Base-by-base conservation (phyloP, 257 asterid species). In the Plantago ovata region DNA sequence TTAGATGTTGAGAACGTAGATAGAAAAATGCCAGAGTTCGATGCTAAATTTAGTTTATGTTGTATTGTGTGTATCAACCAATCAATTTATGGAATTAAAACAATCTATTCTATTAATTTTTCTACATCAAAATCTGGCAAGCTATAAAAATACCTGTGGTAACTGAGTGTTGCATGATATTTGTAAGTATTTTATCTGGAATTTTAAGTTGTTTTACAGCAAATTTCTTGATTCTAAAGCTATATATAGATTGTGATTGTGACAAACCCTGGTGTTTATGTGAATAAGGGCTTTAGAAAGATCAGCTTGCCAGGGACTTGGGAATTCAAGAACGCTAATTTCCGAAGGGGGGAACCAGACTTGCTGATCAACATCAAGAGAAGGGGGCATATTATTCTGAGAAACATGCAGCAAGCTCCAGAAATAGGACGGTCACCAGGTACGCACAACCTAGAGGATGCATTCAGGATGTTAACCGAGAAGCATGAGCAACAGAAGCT, bases 251-350 rank as follows among this genome's bases (percentile, higher is more conserved):
- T n/a, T n/a, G n/a, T n/a, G 11, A 16, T 15, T 22, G 7, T 63
- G 3, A 12, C 4, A 11, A 45, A 45, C 51, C 24, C 3, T 15
- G 11, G 12, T 44, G 38, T 52, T 19, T 64, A 21, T 28, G 7
- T 56, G 65, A 12, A 42, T 6, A 23, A 77, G 85, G 79, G 85
- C 9, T 83, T 83, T 68, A 75, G 59, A 51, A 83, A 83, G 67
- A 50, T 69, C 32, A 67, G 69, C 53, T 83, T 81, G 36, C 83
- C 36, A 28, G 83, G 74, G 56, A 64, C 63, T 56, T 71, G 75
- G 62, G 92, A 83, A 39, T 83, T 73, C 61, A 69, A 48, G 67
- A 77, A 80, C 51, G 80, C 71, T 11, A 33, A 72, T 67, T 83
- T 83, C 51, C 83, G 60, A 33, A 80, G 44, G 67, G 92, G 92